phyloP scores from a whole-genome alignment of 352 stramenopile species.

The Aphanomyces astaci region DNA sequence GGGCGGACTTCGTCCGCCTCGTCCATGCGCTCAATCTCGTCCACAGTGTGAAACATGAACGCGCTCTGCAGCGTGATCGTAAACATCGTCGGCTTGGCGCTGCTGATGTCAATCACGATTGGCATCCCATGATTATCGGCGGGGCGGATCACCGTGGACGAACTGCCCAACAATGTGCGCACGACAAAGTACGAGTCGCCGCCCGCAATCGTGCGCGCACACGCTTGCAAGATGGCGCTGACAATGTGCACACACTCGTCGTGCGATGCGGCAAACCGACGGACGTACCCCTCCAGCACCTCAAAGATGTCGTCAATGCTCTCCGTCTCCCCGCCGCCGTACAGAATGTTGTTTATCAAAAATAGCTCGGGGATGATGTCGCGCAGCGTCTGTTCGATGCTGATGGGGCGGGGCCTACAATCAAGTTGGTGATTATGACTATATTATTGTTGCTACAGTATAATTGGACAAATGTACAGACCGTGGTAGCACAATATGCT shows the following conservation, averaged over 20 bases:
- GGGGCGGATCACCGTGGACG: constrained; percentile 63
- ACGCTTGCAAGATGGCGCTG: constrained; percentile 61
- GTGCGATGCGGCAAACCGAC: constrained; percentile 49
- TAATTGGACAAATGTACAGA: not conserved
- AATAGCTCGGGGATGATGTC: constrained; percentile 71
- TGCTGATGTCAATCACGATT: constrained; percentile 64
- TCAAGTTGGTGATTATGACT: not conserved
- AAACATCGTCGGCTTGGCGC: constrained; percentile 47
- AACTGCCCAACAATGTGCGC: constrained; percentile 59
- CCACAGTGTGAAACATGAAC: constrained; percentile 69
- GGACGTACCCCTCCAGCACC: constrained; percentile 61
- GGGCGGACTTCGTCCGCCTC: constrained; percentile 47
- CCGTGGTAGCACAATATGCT: constrained; percentile 61
- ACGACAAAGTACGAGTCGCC: constrained; percentile 78
- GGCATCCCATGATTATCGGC: constrained; percentile 55
- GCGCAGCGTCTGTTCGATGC: constrained; percentile 65
- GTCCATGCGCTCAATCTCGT: constrained; percentile 67
- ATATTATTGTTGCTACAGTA: not conserved
- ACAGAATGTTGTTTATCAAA: constrained; percentile 71
- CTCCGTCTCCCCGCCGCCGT: constrained; percentile 54
- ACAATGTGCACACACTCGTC: constrained; percentile 61
- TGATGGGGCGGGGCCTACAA: constrained; percentile 46
- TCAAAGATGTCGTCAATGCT: constrained; percentile 72
- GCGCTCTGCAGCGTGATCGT: constrained; percentile 69
- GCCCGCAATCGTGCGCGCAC: constrained; percentile 62